Base-by-base conservation (phyloP, 2,329 filamentous ascomycete species). In the Ophiostoma angusticollis region DNA sequence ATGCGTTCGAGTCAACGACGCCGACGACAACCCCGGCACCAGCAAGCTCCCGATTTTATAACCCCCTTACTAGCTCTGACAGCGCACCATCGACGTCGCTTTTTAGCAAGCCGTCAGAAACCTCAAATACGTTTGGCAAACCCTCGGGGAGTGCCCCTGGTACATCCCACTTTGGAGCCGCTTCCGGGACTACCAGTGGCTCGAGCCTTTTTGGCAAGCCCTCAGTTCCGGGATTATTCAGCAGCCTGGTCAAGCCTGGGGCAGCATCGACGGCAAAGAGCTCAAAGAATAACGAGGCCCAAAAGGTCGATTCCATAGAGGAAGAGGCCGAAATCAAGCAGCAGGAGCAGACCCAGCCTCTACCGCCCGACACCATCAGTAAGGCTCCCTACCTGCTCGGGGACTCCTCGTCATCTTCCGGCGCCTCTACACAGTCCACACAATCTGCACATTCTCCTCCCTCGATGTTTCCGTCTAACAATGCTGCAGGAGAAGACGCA, bases 311-410 rank as follows among this genome's bases (percentile, higher is more conserved):
- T 45, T 44, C 51, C 28, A 13, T 30, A 53, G 54, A 29, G 55
- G 59, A 55, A 25, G 56, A 59, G 27, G 47, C 52, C 18, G 52
- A 55, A 9, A 48, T 54, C 40, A 60, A 59, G 17, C 46, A 54
- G 42, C 50, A 49, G 19, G 31, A 42, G 13, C 14, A 24, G 8
- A 18, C 31, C 23, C 14, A 25, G 13, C 70, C 71, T 41, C 55
- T 74, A 5, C 70, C 72, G 24, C 70, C 71, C 17, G 70, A 74
- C 45, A 57, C 67, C 41, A 72, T 62, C 39, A 75, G 69, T 61
- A 72, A 67, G 59, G 54, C 58, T 42, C 53, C 58, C 36, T 73
- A 64, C 49, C 56, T 61, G 35, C 47, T 70, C 28, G 67, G 64
- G 34, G 65, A 70, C 43, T 69, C 67, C 14, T 67, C 65, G 25